Evolutionary conservation across 78 protist species (phyloP).

Genomic region (Emiliania huxleyi): DNA sequence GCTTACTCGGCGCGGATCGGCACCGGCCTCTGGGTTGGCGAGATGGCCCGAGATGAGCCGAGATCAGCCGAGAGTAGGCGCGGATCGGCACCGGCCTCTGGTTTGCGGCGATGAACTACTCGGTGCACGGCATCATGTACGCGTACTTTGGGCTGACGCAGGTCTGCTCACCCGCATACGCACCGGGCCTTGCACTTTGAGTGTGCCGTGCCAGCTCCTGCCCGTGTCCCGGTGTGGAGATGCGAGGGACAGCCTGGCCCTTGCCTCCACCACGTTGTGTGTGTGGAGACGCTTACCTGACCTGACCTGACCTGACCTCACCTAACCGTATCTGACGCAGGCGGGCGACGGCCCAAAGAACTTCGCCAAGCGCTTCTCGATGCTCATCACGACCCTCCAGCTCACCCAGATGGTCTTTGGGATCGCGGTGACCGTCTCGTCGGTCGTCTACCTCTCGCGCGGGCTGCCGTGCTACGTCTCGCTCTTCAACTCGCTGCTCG

Average conservation of each 20-base stretch:
- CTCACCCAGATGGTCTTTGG: conserved; percentile 31
- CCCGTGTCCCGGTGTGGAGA: no score
- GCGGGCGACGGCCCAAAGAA: not conserved
- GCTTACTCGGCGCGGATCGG: conserved; percentile 37
- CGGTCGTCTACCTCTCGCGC: not conserved
- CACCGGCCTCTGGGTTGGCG: conserved; percentile 53
- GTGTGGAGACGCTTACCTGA: not conserved
- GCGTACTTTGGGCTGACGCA: conserved; percentile 37
- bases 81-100: conserved; percentile 45
- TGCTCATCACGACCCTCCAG: conserved; percentile 34
- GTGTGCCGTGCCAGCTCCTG: no score
- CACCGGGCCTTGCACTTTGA: no score
- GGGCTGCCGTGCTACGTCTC: not conserved
- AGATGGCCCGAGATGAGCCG: no score
- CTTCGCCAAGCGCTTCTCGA: not conserved
- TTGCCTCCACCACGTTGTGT: no score
- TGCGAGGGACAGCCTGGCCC: no score
- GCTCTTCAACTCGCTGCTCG: not conserved
- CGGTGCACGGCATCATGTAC: conserved; percentile 77
- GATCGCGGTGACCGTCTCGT: not conserved
- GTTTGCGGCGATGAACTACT: conserved; percentile 62
- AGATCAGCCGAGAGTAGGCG: no score
- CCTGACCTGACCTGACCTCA: not conserved
- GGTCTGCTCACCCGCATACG: not conserved
- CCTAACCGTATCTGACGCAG: not conserved